These are phyloP conservation scores for Graphilbum ipis-grandicollis DNA, from an alignment of 2,329 filamentous ascomycete genomes.

Conservation along the genomic window DNA sequence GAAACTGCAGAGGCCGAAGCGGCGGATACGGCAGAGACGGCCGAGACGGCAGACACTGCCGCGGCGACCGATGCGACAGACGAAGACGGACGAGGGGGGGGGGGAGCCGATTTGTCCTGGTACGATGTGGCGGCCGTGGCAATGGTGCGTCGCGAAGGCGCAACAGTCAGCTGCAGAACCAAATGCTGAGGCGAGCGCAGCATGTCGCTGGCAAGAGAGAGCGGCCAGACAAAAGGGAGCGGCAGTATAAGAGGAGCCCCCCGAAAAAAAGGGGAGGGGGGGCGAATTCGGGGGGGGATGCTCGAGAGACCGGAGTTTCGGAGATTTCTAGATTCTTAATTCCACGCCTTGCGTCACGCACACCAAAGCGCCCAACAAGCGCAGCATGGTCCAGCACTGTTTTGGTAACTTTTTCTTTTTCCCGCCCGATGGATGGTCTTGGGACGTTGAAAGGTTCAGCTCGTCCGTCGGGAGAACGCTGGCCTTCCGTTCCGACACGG, in stretches of 20 bases:
- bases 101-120: conserved; percentile 4
- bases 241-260: neutral
- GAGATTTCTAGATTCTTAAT: neutral
- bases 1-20: conserved; percentile 1
- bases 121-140: conserved; percentile 7
- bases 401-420: too few species aligned
- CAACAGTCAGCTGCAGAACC: conserved; percentile 10
- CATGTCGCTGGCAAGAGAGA: conserved; percentile 5
- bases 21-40: neutral
- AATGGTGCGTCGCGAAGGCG: conserved; percentile 9
- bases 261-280: neutral
- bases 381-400: too few species aligned
- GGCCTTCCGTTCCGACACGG: too few species aligned
- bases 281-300: too few species aligned
- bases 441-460: too few species aligned
- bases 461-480: too few species aligned
- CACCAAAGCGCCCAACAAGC: too few species aligned
- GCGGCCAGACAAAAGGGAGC: too few species aligned
- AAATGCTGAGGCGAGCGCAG: conserved; percentile 8
- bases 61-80: neutral
- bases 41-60: neutral
- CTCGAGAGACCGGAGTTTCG: neutral
- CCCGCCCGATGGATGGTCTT: too few species aligned
- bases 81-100: neutral
- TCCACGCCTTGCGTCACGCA: too few species aligned